Evolutionary conservation across 257 asterid genomes (phyloP).

Genomic region (Nicotiana obtusifolia): DNA sequence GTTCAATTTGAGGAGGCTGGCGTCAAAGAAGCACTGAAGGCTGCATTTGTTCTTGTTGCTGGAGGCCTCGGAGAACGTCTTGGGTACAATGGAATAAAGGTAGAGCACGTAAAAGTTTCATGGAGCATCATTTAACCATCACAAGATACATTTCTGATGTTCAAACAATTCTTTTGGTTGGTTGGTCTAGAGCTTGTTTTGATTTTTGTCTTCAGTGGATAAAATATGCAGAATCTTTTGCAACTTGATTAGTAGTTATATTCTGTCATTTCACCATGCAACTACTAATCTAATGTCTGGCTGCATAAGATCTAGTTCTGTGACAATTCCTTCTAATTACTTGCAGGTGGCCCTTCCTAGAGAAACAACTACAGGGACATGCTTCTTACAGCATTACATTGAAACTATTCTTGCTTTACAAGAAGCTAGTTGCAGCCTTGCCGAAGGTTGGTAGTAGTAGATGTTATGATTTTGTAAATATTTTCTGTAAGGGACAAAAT

Average conservation of each 20-base stretch:
- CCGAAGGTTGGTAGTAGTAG: slow-evolving; percentile 49
- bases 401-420: slow-evolving; percentile 92
- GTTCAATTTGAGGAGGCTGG: slow-evolving; percentile 74
- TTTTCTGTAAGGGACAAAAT: not conserved
- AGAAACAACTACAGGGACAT: slow-evolving; percentile 77
- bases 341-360: slow-evolving; percentile 90
- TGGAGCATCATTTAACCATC: not conserved
- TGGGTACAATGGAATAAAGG: slow-evolving; percentile 97
- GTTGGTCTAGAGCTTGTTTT: slow-evolving; percentile 3
- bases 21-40: slow-evolving; percentile 73
- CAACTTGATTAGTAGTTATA: not conserved
- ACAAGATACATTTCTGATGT: not conserved
- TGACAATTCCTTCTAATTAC: slow-evolving; percentile 19
- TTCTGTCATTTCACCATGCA: not conserved
- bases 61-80: slow-evolving; percentile 99
- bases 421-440: slow-evolving; percentile 66
- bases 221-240: not conserved
- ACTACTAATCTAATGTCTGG: not conserved
- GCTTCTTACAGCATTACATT: slow-evolving; percentile 85
- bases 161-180: not conserved
- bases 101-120: slow-evolving; percentile 16
- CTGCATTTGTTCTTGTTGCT: slow-evolving; percentile 97
- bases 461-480: slow-evolving; percentile 7
- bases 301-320: slow-evolving; percentile 11
- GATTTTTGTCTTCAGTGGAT: not conserved